These are phyloP conservation scores for Cynanchum wilfordii DNA, from an alignment of 257 asterid species.

Conservation along the genomic window DNA sequence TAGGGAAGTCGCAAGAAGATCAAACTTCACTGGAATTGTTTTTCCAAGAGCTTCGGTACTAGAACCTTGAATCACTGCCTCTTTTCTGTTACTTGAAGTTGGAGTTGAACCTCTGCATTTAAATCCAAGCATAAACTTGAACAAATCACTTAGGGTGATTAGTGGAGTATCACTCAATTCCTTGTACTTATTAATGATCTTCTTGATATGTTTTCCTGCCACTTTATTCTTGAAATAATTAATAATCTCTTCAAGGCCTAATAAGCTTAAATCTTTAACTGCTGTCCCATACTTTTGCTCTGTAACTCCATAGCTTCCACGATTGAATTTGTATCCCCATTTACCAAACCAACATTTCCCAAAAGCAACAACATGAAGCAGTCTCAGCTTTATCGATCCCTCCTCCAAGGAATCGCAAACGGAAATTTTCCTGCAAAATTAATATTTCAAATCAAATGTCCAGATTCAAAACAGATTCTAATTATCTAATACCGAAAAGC, in stretches of 20 bases:
- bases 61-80: background rate
- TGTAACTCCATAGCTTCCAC: slow-evolving; percentile 38
- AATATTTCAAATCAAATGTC: background rate
- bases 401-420: slow-evolving; percentile 33
- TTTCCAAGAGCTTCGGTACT: slow-evolving; percentile 1
- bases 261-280: slow-evolving; percentile 35
- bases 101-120: slow-evolving; percentile 26
- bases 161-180: slow-evolving; percentile 39
- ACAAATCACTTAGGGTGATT: slow-evolving; percentile 49
- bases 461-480: background rate
- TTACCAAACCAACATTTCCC: slow-evolving; percentile 52
- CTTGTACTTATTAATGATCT: slow-evolving; percentile 39
- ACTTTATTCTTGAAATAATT: slow-evolving; percentile 31
- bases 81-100: slow-evolving; percentile 2
- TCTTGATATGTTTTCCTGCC: slow-evolving; percentile 31
- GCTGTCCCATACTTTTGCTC: slow-evolving; percentile 37
- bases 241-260: slow-evolving; percentile 40
- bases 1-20: slow-evolving; percentile 38
- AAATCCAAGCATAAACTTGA: slow-evolving; percentile 43
- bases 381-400: slow-evolving; percentile 38
- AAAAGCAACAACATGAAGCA: slow-evolving; percentile 48
- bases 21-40: slow-evolving; percentile 26
- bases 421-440: slow-evolving; percentile 52
- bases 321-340: slow-evolving; percentile 59
- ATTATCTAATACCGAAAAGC: background rate